Evolutionary conservation across 768 basidiomycete genomes (phyloP).

Genomic region (Rhodotorula sphaerocarpa): DNA sequence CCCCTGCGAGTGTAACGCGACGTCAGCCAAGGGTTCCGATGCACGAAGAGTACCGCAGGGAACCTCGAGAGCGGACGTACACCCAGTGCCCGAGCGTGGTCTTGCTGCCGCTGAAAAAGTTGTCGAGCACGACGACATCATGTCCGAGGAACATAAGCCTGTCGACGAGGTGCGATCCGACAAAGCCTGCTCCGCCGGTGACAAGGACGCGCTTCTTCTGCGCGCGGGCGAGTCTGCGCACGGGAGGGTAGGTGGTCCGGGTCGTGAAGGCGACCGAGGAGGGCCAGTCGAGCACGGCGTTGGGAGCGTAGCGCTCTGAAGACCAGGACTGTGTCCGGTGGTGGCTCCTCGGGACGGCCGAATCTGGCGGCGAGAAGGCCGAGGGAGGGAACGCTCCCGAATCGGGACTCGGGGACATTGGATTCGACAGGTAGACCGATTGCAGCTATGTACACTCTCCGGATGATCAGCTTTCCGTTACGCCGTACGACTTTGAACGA

Average conservation of each 20-base stretch:
- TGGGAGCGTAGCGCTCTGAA: conserved; percentile 60
- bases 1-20: conserved; percentile 53
- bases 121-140: conserved; percentile 70
- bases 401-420: conserved; percentile 31
- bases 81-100: conserved; percentile 95
- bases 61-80: conserved; percentile 1
- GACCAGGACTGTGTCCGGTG: conserved; percentile 69
- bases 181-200: conserved; percentile 98
- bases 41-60: too few relatives aligned
- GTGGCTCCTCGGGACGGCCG: conserved; percentile 45
- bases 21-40: too few relatives aligned
- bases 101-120: conserved; percentile 97
- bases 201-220: conserved; percentile 81
- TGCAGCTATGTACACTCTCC: conserved; percentile 32
- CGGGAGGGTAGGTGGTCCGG: conserved; percentile 84
- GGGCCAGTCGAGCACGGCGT: conserved; percentile 18
- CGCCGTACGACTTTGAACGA: too few relatives aligned
- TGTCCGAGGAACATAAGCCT: conserved; percentile 95
- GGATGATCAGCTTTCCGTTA: too few relatives aligned
- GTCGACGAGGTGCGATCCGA: conserved; percentile 93
- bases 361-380: conserved; percentile 35
- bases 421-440: conserved; percentile 26
- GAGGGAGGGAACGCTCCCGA: conserved; percentile 45
- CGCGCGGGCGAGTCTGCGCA: conserved; percentile 70
- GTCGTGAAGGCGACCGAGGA: conserved; percentile 62